Evolutionary conservation across 805 yeast species (phyloP).

Genomic region (Nakazawaea pomicola): DNA sequence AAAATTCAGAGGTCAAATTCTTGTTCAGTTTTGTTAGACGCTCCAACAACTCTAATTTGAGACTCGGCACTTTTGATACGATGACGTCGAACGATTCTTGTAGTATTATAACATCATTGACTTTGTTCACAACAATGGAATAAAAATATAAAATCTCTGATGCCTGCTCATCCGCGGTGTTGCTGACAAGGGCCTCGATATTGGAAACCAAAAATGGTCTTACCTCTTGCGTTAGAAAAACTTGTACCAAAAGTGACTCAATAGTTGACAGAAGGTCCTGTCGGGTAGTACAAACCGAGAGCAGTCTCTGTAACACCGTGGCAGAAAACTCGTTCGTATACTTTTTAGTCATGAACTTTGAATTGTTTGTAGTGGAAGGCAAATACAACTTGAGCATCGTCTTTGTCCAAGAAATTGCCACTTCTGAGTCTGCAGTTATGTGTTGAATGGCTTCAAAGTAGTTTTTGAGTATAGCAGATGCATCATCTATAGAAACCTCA

Average conservation of each 20-base stretch:
- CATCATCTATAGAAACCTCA: constrained; percentile 15
- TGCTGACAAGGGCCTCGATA: constrained; percentile 26
- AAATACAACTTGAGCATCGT: constrained; percentile 19
- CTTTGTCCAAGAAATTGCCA: constrained; percentile 21
- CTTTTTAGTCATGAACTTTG: constrained; percentile 16
- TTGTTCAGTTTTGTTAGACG: constrained; percentile 47
- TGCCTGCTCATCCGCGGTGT: constrained; percentile 15
- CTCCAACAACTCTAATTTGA: constrained; percentile 39
- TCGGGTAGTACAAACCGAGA: constrained; percentile 11
- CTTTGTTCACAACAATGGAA: constrained; percentile 25
- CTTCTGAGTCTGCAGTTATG: too few relatives aligned
- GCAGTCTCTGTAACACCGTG: constrained; percentile 19
- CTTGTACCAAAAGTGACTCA: constrained; percentile 20
- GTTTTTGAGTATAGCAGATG: neutral
- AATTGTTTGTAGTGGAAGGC: constrained; percentile 2
- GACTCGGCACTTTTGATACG: constrained; percentile 29
- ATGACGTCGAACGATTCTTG: constrained; percentile 46
- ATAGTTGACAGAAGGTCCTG: constrained; percentile 1
- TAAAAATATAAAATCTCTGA: constrained; percentile 20
- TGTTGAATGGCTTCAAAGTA: too few relatives aligned
- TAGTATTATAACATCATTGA: constrained; percentile 31
- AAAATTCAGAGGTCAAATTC: constrained; percentile 47
- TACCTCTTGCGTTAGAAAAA: constrained; percentile 24
- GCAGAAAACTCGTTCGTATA: constrained; percentile 21
- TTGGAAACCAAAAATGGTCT: constrained; percentile 23